These are phyloP conservation scores for Epithele typhae DNA, from an alignment of 768 basidiomycete species.

Conservation along the genomic window DNA sequence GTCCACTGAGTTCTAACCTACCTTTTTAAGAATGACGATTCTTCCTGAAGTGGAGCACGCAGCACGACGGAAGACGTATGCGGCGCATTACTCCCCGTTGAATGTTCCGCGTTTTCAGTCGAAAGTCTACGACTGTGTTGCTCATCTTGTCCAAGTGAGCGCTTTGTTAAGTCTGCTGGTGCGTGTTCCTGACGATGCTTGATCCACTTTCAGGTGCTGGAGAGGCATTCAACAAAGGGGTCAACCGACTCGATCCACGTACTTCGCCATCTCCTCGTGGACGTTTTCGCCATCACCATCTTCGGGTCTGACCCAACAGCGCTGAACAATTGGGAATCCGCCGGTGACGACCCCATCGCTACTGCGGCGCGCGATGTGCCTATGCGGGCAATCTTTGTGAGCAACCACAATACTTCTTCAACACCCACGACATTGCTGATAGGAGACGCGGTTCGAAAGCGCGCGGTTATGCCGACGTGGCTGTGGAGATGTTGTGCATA, in stretches of 20 bases:
- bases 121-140: conserved; percentile 54
- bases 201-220: too few species aligned
- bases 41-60: conserved; percentile 62
- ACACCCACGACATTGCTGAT: too few species aligned
- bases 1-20: conserved; percentile 25
- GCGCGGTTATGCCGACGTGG: conserved; percentile 58
- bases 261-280: conserved; percentile 70
- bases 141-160: conserved; percentile 55
- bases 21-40: conserved; percentile 59
- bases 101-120: conserved; percentile 60
- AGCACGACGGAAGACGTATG: conserved; percentile 64
- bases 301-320: conserved; percentile 68
- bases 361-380: conserved; percentile 73
- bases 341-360: conserved; percentile 56
- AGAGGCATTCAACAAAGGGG: conserved; percentile 33
- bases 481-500: conserved; percentile 62
- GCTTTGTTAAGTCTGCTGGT: too few species aligned
- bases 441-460: too few species aligned
- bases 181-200: too few species aligned
- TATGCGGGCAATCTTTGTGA: conserved; percentile 1
- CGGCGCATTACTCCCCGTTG: conserved; percentile 59
- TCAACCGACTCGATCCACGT: conserved; percentile 60
- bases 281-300: conserved; percentile 56
- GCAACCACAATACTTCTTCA: too few species aligned
- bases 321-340: conserved; percentile 58